Evolutionary conservation across 129 eudicot genomes (phyloP), one percentile per base, ranked within the genome.

Genomic region (Artemisia argyi): DNA sequence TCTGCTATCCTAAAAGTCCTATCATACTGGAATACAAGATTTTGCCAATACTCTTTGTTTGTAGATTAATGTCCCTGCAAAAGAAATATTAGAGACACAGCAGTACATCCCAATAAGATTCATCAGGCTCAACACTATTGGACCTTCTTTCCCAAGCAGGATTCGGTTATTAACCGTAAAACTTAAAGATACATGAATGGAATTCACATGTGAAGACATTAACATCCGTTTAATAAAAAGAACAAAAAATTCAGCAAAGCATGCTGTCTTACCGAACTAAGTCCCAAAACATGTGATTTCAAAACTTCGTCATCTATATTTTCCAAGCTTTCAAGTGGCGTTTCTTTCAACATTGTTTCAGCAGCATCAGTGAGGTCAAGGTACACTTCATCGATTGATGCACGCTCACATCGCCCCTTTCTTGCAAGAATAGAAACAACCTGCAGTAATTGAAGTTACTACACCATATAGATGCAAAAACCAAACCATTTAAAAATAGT

Each of bases 311-410:
- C 98, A 65, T 79, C 76, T 14, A 88, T 84, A 66, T 22, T 39
- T 65, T 94, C 91, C 81, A 80, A 44, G 71, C 72, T 80, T 76
- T 86, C 91, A 3, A 81, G 83, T 55, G 93, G 91, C 51, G 78
- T 74, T 71, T 94, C 96, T 59, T 88, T 88, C 88, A 94, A 71
- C 93, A 94, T 84, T 39, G 76, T 60, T 73, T 90, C 91, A 18
- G 96, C 93, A 65, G 98, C 97, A 62, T 90, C 96, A 63, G 98
- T 90, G 12, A 94, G 91, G 69, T 94, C 97, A 66, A 94, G 89
- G 78, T 94, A 94, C 64, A 94, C 98, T 81, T 94, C 98, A 84
- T 94, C 98, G 65, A 94, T 94, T 22, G 98, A 94, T 53, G 98
- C 98, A 52, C 98, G 91, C 78, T 94, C 98, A 47, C 98, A 90